A percentile compares a stretch with the other conserved stretches of the same genome.
Evolutionary conservation across 495 filamentous ascomycete species (phyloP).

Genomic region (Eremomyces bilateralis): DNA sequence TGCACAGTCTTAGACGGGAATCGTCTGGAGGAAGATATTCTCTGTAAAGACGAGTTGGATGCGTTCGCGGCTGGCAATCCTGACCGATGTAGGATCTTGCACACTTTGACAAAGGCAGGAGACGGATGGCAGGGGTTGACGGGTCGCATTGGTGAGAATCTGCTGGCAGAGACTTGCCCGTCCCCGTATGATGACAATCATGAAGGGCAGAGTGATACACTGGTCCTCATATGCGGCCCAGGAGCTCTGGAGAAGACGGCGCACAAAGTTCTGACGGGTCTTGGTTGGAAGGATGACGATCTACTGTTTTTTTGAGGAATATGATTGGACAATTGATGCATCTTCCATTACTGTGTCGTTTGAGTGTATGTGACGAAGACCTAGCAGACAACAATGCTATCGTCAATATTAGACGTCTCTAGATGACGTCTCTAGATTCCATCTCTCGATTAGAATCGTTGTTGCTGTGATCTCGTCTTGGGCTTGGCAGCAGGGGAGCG

Average conservation of each 20-base stretch:
- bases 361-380: neutral
- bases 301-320: constrained; percentile 53
- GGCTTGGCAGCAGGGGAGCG: too few relatives aligned
- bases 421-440: too few relatives aligned
- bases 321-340: too few relatives aligned
- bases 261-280: constrained; percentile 33
- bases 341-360: neutral
- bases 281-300: constrained; percentile 65
- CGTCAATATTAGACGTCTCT: too few relatives aligned
- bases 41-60: constrained; percentile 61
- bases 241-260: constrained; percentile 53
- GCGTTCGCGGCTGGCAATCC: constrained; percentile 27
- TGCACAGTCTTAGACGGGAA: constrained; percentile 72
- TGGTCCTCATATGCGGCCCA: constrained; percentile 76
- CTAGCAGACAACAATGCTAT: neutral
- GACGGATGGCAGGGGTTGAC: constrained; percentile 44
- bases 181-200: too few relatives aligned
- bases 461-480: too few relatives aligned
- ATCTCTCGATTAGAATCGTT: too few relatives aligned
- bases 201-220: constrained; percentile 27
- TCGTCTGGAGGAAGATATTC: constrained; percentile 57
- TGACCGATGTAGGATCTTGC: constrained; percentile 41
- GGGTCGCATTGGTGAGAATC: constrained; percentile 41
- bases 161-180: constrained; percentile 42
- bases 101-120: constrained; percentile 46